Evolutionary conservation across 2,329 filamentous ascomycete genomes (phyloP), one percentile per base, ranked within the genome.

Genomic region (Monosporascus sp.): DNA sequence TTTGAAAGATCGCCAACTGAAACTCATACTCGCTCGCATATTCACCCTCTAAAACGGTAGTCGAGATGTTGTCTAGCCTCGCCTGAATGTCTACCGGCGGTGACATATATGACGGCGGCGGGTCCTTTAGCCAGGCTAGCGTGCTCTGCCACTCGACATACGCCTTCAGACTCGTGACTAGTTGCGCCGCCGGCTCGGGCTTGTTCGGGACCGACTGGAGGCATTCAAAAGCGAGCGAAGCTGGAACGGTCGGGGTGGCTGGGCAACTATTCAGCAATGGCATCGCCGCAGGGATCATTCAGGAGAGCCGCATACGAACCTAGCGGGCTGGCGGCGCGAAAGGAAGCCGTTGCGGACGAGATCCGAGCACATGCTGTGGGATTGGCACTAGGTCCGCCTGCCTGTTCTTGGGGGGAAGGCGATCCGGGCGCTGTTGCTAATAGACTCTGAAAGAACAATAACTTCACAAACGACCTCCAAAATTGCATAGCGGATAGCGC

Each of bases 11-110:
- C 27, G 80, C 79, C 7, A 70, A 56, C 59, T 83, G 77, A 58
- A 83, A 82, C 7, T 78, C 75, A 61, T 78, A 82, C 60, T 85
- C 80, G 63, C 73, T 79, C 4, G 68, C 63, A 59, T 78, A 84
- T 3, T 66, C 65, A 19, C 73, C 71, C 3, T 63, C 65, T 22
- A 64, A 57, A 5, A 76, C 72, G 17, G 75, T 79, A 5, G 66
- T 55, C 43, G 70, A 68, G 48, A 84, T 77, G 9, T 66, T 64
- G 50, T 76, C 71, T 5, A 84, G 66, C 1, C 68, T 71, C 7
- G 61, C 73, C 26, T 77, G 60, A 14, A 83, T 69, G 56, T 84
- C 81, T 27, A 74, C 68, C 1, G 72, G 62, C 1, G 78, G 73
- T 49, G 80, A 73, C 52, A 70, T 69, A 64, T 83, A 84, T 11